Conservation (phyloP, 2,329 filamentous ascomycete species). For the Fusarium albidum region DNA sequence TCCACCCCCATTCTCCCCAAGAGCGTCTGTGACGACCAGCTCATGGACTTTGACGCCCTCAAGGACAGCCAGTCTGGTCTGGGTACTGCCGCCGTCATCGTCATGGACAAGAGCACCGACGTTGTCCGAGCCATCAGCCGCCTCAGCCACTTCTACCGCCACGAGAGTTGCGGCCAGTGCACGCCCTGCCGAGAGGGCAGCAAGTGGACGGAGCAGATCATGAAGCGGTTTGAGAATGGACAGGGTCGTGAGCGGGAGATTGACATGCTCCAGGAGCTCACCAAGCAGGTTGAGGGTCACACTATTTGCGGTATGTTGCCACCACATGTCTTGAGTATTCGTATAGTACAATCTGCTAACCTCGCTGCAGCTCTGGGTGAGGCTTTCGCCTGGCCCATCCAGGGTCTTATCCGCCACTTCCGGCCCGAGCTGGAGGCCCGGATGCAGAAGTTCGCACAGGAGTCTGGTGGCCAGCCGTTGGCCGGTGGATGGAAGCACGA, state of each 20-base stretch:
- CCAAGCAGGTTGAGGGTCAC: constrained; percentile 99
- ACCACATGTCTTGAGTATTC: not conserved
- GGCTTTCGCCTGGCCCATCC: constrained; percentile 98
- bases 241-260: constrained; percentile 91
- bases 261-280: constrained; percentile 99
- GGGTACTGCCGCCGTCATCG: constrained; percentile 95
- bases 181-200: constrained; percentile 99
- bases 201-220: constrained; percentile 99
- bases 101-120: constrained; percentile 98
- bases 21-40: constrained; percentile 86
- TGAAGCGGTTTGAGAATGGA: constrained; percentile 94
- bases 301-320: constrained; percentile 86
- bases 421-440: constrained; percentile 92
- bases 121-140: constrained; percentile 93
- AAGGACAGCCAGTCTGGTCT: constrained; percentile 98
- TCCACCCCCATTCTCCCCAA: constrained; percentile 97
- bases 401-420: constrained; percentile 98
- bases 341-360: constrained; percentile 40
- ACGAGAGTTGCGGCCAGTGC: constrained; percentile 98
- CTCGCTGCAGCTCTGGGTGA: constrained; percentile 78
- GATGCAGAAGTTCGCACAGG: constrained; percentile 80
- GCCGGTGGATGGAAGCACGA: constrained; percentile 89
- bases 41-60: constrained; percentile 99
- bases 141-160: constrained; percentile 96
- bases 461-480: constrained; percentile 76